Conservation (phyloP, 129 eudicot genomes). For the Erigeron canadensis region DNA sequence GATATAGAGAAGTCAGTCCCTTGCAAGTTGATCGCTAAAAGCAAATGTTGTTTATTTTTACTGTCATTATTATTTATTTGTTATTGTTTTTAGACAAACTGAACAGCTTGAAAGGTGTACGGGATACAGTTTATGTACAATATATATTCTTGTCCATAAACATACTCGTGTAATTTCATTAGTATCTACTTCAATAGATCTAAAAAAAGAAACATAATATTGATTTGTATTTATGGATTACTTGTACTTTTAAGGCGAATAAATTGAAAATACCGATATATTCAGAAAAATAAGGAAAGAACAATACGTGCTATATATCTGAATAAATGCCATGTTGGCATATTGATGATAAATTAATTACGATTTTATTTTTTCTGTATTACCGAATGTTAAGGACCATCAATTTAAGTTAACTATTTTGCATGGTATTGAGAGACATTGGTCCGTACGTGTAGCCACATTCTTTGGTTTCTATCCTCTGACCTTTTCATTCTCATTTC, state of each 20-base stretch:
- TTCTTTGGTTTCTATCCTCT: conserved; percentile 30
- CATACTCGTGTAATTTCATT: conserved; percentile 8
- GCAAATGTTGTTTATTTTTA: conserved; percentile 28
- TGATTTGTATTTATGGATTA: no score
- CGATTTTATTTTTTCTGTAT: no score
- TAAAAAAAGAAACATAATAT: no score
- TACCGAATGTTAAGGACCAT: conserved; percentile 8
- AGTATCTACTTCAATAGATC: no score
- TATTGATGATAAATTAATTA: no score
- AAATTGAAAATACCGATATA: no score
- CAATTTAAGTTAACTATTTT: conserved; percentile 11
- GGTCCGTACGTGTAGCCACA: conserved; percentile 29
- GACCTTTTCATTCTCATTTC: conserved; percentile 27
- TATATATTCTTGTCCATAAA: conserved; percentile 24
- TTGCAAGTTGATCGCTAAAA: conserved; percentile 23
- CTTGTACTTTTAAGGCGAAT: no score
- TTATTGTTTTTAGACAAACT: conserved; percentile 28
- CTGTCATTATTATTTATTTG: conserved; percentile 14
- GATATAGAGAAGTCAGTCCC: conserved; percentile 37
- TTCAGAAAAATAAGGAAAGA: no score
- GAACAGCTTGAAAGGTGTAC: conserved; percentile 27
- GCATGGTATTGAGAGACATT: conserved; percentile 35
- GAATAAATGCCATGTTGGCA: no score
- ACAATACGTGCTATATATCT: no score
- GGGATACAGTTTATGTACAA: conserved; percentile 21